phyloP scores from a whole-genome alignment of 768 basidiomycete species.

The Mycena filopes region DNA sequence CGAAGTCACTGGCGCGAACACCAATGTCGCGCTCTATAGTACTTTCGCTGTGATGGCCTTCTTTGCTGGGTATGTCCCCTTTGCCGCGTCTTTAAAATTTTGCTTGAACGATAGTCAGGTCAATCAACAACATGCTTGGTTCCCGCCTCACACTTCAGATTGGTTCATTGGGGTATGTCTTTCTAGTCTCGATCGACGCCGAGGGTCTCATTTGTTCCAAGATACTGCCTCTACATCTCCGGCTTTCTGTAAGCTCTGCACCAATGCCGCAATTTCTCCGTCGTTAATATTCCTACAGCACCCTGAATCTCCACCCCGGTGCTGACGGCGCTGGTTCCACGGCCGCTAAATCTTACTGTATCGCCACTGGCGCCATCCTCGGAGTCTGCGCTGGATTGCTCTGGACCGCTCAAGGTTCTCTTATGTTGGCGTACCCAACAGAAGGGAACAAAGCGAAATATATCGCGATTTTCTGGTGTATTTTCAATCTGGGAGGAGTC shows the following conservation, averaged over 20 bases:
- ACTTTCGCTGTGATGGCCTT: constrained; percentile 63
- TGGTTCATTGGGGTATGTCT: constrained; percentile 76
- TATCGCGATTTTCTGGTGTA: constrained; percentile 85
- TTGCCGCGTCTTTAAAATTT: not conserved
- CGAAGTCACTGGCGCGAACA: constrained; percentile 71
- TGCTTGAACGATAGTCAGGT: constrained; percentile 49
- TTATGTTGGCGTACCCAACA: constrained; percentile 88
- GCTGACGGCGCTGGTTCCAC: constrained; percentile 38
- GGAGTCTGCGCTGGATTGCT: constrained; percentile 77
- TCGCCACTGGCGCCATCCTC: constrained; percentile 76
- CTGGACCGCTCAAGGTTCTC: constrained; percentile 88
- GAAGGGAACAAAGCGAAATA: constrained; percentile 81
- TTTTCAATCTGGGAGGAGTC: constrained; percentile 86
- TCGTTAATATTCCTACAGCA: constrained; percentile 49
- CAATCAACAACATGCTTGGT: constrained; percentile 86
- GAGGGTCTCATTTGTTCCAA: not conserved
- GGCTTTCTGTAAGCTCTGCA: constrained; percentile 68
- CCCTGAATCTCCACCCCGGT: constrained; percentile 73
- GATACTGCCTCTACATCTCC: constrained; percentile 67
- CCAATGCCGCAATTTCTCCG: not conserved
- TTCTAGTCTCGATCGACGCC: not conserved
- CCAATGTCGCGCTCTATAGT: constrained; percentile 74
- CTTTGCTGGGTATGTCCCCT: constrained; percentile 70
- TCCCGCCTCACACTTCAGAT: constrained; percentile 76
- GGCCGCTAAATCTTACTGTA: constrained; percentile 62